Evolutionary conservation across 352 stramenopile genomes (phyloP).

Genomic region (Globisporangium parvum): DNA sequence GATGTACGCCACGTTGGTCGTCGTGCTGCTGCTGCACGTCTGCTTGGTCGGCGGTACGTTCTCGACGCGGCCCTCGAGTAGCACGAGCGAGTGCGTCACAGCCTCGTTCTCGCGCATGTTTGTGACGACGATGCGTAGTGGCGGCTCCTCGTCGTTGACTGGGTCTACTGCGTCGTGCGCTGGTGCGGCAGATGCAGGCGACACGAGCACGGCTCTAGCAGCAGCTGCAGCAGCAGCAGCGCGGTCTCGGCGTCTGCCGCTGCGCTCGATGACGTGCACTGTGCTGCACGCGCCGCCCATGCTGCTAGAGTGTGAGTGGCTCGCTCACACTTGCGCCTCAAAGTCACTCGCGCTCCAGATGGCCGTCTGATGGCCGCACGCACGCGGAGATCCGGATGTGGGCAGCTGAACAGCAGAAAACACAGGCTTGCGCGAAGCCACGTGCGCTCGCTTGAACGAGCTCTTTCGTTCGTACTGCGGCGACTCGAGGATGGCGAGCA

Average conservation of each 20-base stretch:
- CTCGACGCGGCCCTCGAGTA: constrained; percentile 39
- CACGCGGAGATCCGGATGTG: no score
- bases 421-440: no score
- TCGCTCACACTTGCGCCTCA: no score
- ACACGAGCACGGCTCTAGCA: no score
- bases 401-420: no score
- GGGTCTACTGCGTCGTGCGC: background rate
- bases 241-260: background rate
- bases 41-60: constrained; percentile 8
- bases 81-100: constrained; percentile 40
- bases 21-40: constrained; percentile 22
- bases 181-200: background rate
- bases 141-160: background rate
- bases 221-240: background rate
- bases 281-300: constrained; percentile 13
- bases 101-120: constrained; percentile 82
- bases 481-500: no score
- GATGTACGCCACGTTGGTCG: constrained; percentile 3
- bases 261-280: constrained; percentile 7
- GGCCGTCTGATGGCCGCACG: no score
- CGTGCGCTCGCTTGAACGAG: no score
- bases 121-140: constrained; percentile 45
- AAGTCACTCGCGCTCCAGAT: no score
- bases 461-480: no score
- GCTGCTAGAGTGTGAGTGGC: background rate